phyloP scores from a whole-genome alignment of 495 filamentous ascomycete species.

The Lasiosphaeria ovina region DNA sequence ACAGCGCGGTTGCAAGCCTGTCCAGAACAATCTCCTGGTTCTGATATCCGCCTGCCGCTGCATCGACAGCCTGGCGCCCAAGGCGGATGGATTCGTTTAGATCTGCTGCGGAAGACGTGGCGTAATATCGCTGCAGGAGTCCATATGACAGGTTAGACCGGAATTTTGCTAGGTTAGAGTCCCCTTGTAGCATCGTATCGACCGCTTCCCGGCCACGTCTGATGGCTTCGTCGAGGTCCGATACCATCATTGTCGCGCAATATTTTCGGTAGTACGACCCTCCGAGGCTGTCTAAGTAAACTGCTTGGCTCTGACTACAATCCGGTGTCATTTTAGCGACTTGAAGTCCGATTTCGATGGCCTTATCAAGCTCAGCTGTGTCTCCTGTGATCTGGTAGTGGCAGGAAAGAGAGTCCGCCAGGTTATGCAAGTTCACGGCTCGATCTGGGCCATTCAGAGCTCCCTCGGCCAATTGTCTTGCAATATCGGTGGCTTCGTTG shows the following conservation, averaged over 20 bases:
- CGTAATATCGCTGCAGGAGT: not conserved
- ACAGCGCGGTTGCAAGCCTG: not conserved
- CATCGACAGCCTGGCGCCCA: not conserved
- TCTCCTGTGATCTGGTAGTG: not conserved
- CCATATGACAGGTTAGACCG: not conserved
- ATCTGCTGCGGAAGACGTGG: not conserved
- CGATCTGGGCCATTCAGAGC: not conserved
- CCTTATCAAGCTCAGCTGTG: not conserved
- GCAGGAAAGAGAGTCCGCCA: not conserved
- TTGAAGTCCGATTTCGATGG: not conserved
- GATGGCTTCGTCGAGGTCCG: not conserved
- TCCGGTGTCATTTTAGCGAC: not conserved
- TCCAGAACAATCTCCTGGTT: not conserved
- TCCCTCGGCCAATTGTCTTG: not conserved
- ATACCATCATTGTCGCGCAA: not conserved
- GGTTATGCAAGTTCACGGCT: not conserved
- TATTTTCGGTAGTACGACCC: not conserved
- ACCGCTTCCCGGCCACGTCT: not conserved
- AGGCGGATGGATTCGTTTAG: not conserved
- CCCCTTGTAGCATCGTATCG: not conserved
- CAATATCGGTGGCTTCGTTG: not conserved
- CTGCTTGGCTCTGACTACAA: not conserved
- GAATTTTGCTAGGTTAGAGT: not conserved
- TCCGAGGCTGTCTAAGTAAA: not conserved
- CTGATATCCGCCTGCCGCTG: not conserved